A percentile compares a stretch with the other conserved stretches of the same genome.
phyloP scores from a whole-genome alignment of 2,329 filamentous ascomycete species.

The Colletotrichum musicola region DNA sequence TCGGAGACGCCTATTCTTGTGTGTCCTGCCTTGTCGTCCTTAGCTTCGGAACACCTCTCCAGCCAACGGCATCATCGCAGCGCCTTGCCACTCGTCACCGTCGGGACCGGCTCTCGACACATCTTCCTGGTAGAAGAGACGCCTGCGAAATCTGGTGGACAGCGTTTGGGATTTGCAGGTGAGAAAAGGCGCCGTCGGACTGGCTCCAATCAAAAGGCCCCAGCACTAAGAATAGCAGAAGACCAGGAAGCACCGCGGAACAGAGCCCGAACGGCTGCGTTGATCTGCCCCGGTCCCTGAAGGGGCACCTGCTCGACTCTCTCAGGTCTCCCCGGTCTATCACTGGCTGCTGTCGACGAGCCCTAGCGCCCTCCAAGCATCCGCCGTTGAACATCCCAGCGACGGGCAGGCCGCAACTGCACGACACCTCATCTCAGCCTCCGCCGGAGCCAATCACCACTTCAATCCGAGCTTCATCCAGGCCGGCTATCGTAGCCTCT shows the following conservation, averaged over 20 bases:
- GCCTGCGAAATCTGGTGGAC: constrained; percentile 32
- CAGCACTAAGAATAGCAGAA: constrained; percentile 46
- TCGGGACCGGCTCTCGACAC: constrained; percentile 19
- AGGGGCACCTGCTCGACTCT: background rate
- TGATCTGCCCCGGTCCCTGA: constrained; percentile 27
- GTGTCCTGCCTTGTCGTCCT: constrained; percentile 3
- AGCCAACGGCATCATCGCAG: constrained; percentile 19
- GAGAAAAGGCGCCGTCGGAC: constrained; percentile 29
- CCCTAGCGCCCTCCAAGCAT: constrained; percentile 34
- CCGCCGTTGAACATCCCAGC: constrained; percentile 26
- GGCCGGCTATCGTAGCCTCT: constrained; percentile 20
- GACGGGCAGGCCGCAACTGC: constrained; percentile 34
- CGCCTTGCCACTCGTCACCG: constrained; percentile 29
- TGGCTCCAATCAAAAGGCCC: constrained; percentile 42
- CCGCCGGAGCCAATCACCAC: constrained; percentile 26
- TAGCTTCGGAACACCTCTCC: background rate
- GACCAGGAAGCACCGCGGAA: constrained; percentile 19
- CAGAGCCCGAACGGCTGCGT: constrained; percentile 25
- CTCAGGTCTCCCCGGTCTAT: background rate
- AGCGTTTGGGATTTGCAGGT: constrained; percentile 33
- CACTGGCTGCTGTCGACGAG: constrained; percentile 26
- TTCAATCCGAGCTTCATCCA: constrained; percentile 5
- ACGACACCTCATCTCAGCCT: constrained; percentile 37
- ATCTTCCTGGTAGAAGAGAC: constrained; percentile 29
- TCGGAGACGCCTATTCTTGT: background rate